Evolutionary conservation across 352 stramenopile genomes (phyloP), one percentile per base, ranked within the genome.

Genomic region (Phytopythium boreale): DNA sequence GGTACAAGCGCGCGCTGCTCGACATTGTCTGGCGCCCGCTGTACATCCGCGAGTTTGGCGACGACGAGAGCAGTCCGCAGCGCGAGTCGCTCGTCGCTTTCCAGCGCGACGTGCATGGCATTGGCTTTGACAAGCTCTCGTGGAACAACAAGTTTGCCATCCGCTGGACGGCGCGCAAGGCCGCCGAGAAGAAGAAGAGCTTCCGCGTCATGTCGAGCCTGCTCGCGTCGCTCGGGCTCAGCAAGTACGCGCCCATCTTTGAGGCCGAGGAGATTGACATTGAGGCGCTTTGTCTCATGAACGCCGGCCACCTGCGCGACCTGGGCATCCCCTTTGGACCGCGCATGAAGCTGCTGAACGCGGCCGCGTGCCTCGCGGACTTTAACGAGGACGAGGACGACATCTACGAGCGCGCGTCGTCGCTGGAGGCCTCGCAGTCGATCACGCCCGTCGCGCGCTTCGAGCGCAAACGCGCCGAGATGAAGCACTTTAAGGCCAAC

Each of bases 221-320:
- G 41, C 56, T 95, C 9, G 65, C 83, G 34, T 95, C 84, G 44
- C 72, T 95, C 8, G 84, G 86, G 15, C 70, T 95, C 4, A 86
- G 80, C 68, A 95, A 95, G 70, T 95, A 95, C 64, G 86, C 82
- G 27, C 80, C 87, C 15, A 75, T 95, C 26, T 95, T 95, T 52
- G 87, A 95, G 41, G 80, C 82, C n/a, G 87, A 95, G 67, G 87
- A 95, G 62, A 95, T 95, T 62, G 87, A 95, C 49, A 91, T 95
- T 63, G 87, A 95, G 57, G 91, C 85, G 27, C 68, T 95, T 6
- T 93, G 84, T 51, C 65, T 95, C 46, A 95, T 95, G 87, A 95
- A 95, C 59, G 84, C 87, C 19, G 87, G 87, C 4, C 84, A 95
- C 46, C 59, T 95, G 37, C 81, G 87, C 6, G 87, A 95, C 53